phyloP scores from a whole-genome alignment of 176 grass and related monocot species.

The Triticum timopheevii region DNA sequence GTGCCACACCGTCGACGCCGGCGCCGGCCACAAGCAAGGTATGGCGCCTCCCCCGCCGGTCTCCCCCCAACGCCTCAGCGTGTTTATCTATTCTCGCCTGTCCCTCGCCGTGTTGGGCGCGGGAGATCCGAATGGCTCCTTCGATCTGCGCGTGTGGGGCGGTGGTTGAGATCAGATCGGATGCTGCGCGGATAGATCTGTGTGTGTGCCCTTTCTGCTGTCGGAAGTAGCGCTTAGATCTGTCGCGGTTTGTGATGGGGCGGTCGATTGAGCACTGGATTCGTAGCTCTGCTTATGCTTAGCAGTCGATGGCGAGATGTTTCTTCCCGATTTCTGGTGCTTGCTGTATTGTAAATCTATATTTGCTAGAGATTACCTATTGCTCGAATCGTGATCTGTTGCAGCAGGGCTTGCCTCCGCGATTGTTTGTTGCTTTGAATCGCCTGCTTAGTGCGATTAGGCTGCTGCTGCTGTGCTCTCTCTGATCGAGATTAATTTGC shows the following conservation, averaged over 20 bases:
- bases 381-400: background rate
- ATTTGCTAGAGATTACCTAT: background rate
- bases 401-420: background rate
- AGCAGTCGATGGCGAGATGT: background rate
- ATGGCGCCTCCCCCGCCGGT: background rate
- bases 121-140: background rate
- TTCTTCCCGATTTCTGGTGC: background rate
- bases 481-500: background rate
- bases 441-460: background rate
- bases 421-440: background rate
- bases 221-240: slow-evolving; percentile 20
- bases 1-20: slow-evolving; percentile 89
- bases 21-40: slow-evolving; percentile 95
- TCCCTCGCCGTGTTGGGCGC: background rate
- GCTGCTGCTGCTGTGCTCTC: background rate
- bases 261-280: background rate
- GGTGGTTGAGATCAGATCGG: slow-evolving; percentile 21
- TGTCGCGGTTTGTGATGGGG: background rate
- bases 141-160: background rate
- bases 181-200: background rate
- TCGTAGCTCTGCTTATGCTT: background rate
- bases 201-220: background rate
- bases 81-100: background rate
- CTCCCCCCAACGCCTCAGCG: background rate
- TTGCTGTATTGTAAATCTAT: background rate